Evolutionary conservation across 257 asterid genomes (phyloP), one percentile per base, ranked within the genome.

Genomic region (Jacaranda mimosifolia): DNA sequence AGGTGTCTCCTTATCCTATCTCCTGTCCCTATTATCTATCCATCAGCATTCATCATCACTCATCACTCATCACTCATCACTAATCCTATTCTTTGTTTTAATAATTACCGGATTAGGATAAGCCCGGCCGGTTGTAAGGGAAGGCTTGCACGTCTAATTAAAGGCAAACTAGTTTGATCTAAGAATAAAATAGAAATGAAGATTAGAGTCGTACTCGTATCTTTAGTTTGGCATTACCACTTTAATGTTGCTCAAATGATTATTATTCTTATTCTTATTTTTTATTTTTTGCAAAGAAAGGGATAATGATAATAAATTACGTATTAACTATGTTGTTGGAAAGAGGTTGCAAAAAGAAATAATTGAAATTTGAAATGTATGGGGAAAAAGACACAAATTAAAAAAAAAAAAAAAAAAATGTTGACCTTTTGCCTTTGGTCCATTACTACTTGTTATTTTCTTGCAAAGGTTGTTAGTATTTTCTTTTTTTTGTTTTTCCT

Each of bases 91-190:
- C 10, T 19, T 40, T 3, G 7, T 8, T 38, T 52, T 36, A 53
- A 17, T 55, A 32, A 55, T 9, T 13, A 4, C 1, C 1, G 32
- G 53, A 17, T 71, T 18, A 70, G 55, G 35, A 55, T 71, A 71
- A 18, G 39, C 3, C n/a, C 10, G 38, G 11, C 3, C 32, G 21
- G 13, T 14, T 51, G 15, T 49, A 15, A 55, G 48, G 55, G n/a
- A 19, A 71, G 35, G 36, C 51, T 71, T 55, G 65, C 65, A 38
- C 53, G 66, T 55, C 65, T 39, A 26, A 40, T 65, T 17, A 17
- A 63, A 63, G 69, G 5, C 49, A 21, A 19, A 58, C 58, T 4
- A 3, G 39, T 19, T 58, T 6, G 21, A 26, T 26, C 5, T 9
- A 1, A 3, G 38, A 58, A 19, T 58, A 19, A 58, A 58, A 19